phyloP scores from a whole-genome alignment of 2,329 filamentous ascomycete genomes.

The Aspergillus eucalypticola region DNA sequence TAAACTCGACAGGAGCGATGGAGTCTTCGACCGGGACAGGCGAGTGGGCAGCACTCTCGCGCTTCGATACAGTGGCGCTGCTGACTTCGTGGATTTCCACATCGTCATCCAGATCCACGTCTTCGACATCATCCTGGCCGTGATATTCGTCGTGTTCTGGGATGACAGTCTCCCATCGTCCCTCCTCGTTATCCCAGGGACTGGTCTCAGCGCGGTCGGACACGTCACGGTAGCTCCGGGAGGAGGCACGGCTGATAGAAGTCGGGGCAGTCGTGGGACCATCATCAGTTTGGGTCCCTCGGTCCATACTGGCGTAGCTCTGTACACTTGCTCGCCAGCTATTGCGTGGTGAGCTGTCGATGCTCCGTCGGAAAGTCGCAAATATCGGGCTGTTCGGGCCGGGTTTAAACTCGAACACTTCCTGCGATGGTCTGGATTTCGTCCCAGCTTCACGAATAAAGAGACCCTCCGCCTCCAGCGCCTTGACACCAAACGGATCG shows the following conservation, averaged over 20 bases:
- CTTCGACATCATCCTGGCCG: slow-evolving; percentile 6
- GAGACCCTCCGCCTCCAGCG: slow-evolving; percentile 78
- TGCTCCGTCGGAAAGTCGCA: slow-evolving; percentile 65
- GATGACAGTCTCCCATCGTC: slow-evolving; percentile 30
- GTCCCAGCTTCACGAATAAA: slow-evolving; percentile 90
- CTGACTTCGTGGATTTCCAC: slow-evolving; percentile 48
- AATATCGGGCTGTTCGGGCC: slow-evolving; percentile 70
- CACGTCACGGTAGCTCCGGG: slow-evolving; percentile 33
- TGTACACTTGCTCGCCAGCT: slow-evolving; percentile 72
- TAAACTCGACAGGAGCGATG: slow-evolving; percentile 59
- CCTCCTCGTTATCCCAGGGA: slow-evolving; percentile 27
- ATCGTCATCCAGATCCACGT: slow-evolving; percentile 21
- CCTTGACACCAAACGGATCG: slow-evolving; percentile 87
- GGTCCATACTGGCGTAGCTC: slow-evolving; percentile 60
- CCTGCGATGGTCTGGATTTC: slow-evolving; percentile 70
- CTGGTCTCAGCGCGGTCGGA: slow-evolving; percentile 17
- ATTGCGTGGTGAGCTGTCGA: slow-evolving; percentile 61
- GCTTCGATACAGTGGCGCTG: slow-evolving; percentile 53
- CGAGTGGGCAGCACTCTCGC: slow-evolving; percentile 42
- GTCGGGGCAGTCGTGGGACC: slow-evolving; percentile 29
- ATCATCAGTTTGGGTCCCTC: slow-evolving; percentile 69
- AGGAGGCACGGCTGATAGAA: slow-evolving; percentile 37
- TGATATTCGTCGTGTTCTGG: slow-evolving; percentile 22
- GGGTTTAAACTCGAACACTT: slow-evolving; percentile 79
- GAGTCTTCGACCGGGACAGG: slow-evolving; percentile 36